phyloP scores from a whole-genome alignment of 352 stramenopile species.

The Thalassiosira ordinaria region DNA sequence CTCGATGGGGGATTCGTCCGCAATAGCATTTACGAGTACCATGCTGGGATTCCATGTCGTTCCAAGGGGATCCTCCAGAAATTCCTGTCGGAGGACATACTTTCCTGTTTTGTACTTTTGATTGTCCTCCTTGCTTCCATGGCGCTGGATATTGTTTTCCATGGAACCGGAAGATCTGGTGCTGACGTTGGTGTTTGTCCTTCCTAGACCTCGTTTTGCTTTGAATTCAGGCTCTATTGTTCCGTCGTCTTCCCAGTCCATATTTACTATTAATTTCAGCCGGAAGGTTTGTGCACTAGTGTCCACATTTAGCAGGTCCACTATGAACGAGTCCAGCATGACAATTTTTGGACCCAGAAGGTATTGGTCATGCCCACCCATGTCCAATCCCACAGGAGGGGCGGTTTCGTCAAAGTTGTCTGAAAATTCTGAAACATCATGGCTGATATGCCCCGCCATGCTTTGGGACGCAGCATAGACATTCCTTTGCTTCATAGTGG shows the following conservation, averaged over 20 bases:
- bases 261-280: constrained; percentile 46
- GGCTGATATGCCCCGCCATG: neutral
- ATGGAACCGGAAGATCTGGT: too few species aligned
- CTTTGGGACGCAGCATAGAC: too few species aligned
- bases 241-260: constrained; percentile 55
- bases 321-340: constrained; percentile 43
- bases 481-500: too few species aligned
- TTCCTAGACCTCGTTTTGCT: constrained; percentile 24
- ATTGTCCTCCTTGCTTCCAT: too few species aligned
- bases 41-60: constrained; percentile 51
- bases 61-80: constrained; percentile 17
- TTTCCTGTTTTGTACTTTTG: constrained; percentile 49
- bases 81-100: constrained; percentile 27
- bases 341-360: constrained; percentile 42
- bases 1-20: constrained; percentile 40
- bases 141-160: too few species aligned
- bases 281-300: constrained; percentile 40
- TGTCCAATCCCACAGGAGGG: constrained; percentile 35
- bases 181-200: too few species aligned
- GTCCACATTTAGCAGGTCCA: constrained; percentile 46
- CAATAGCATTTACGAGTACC: constrained; percentile 42
- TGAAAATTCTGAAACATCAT: neutral
- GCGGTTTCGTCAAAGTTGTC: neutral
- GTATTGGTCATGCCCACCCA: constrained; percentile 47
- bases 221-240: constrained; percentile 48